These are phyloP conservation scores for Neurospora discreta DNA, from an alignment of 495 filamentous ascomycete genomes.

Conservation along the genomic window DNA sequence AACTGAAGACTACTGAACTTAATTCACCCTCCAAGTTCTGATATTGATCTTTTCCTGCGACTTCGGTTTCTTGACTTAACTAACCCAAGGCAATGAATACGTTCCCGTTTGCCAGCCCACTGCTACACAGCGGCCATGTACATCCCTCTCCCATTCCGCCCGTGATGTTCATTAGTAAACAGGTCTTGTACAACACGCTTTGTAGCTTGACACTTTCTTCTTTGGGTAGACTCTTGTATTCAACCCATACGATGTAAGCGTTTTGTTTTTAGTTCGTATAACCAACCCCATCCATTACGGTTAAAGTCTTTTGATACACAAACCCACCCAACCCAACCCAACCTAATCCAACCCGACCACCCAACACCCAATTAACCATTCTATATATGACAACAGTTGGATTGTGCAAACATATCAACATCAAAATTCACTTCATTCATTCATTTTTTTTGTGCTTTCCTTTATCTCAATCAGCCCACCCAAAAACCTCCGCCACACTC, in stretches of 20 bases:
- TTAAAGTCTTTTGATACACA: background rate
- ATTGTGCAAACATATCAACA: background rate
- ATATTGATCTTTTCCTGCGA: background rate
- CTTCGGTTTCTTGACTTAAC: background rate
- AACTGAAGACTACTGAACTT: background rate
- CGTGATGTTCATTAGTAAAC: background rate
- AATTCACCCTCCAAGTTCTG: background rate
- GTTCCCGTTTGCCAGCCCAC: background rate
- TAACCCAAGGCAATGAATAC: background rate
- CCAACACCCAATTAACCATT: background rate
- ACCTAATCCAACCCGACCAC: background rate
- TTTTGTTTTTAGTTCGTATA: background rate
- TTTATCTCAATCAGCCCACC: conserved; percentile 44
- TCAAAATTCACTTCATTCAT: background rate
- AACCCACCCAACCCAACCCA: background rate
- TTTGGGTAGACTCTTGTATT: background rate
- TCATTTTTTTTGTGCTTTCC: background rate
- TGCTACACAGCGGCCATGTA: no score
- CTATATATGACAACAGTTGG: background rate
- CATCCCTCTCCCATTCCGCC: no score
- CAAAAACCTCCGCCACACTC: conserved; percentile 82
- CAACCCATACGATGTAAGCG: background rate
- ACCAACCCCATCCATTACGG: background rate
- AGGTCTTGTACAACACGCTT: background rate
- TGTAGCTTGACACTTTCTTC: background rate